Conservation (phyloP, 164 flowering plant species). For the Macadamia tetraphylla region DNA sequence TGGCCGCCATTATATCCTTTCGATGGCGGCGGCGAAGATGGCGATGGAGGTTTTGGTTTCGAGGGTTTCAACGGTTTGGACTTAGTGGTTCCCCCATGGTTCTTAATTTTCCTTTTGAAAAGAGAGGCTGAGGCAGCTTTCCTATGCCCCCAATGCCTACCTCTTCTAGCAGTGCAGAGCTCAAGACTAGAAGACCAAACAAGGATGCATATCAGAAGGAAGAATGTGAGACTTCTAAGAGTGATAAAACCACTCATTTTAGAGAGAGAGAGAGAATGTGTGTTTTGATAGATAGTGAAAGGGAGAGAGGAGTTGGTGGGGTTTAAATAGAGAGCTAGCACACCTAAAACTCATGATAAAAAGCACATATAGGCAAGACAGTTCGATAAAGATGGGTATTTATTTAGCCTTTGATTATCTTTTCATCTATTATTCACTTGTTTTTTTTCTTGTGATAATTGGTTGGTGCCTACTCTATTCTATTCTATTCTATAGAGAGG, state of each 20-base stretch:
- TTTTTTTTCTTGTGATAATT: constrained; percentile 4
- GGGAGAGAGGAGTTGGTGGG: constrained; percentile 14
- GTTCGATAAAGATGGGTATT: constrained; percentile 19
- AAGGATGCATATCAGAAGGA: constrained; percentile 42
- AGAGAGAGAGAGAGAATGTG: constrained; percentile 8
- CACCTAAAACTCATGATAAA: constrained; percentile 13
- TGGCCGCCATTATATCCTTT: constrained; percentile 18
- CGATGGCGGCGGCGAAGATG: constrained; percentile 22
- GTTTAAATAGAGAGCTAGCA: constrained; percentile 40
- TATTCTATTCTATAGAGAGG: no score
- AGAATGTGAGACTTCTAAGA: constrained; percentile 43
- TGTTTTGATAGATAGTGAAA: constrained; percentile 8
- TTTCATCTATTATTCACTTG: not conserved
- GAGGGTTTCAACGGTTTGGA: constrained; percentile 12
- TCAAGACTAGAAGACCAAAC: constrained; percentile 53
- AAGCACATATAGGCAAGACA: constrained; percentile 13
- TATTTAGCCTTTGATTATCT: constrained; percentile 25
- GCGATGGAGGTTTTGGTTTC: constrained; percentile 26
- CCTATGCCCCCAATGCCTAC: constrained; percentile 68
- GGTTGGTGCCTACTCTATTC: not conserved
- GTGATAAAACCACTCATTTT: constrained; percentile 34
- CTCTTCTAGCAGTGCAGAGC: constrained; percentile 68
- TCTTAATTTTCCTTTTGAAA: constrained; percentile 59
- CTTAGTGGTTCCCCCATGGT: constrained; percentile 17
- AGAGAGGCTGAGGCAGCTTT: constrained; percentile 37